Percentiles rank a stretch among this genome's conserved stretches.
Conservation (phyloP, 2,329 filamentous ascomycete genomes). For the Camillea tinctor region DNA sequence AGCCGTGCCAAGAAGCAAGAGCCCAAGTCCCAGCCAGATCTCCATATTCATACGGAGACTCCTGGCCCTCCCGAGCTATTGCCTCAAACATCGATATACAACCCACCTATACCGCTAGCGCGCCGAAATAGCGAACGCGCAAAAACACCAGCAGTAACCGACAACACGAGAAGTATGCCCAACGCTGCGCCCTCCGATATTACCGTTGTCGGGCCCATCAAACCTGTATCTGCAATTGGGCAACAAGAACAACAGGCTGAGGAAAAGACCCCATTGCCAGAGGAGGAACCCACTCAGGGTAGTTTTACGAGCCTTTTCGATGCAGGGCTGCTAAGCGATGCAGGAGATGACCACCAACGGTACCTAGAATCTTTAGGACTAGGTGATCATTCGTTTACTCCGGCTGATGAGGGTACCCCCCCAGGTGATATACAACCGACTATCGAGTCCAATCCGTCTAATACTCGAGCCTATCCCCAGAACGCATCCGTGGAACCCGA, state of each 20-base stretch:
- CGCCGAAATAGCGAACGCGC: conserved; percentile 11
- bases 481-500: conserved; percentile 26
- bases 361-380: conserved; percentile 18
- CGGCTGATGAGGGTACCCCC: conserved; percentile 8
- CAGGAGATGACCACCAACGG: conserved; percentile 18
- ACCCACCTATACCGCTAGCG: conserved; percentile 29
- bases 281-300: conserved; percentile 9
- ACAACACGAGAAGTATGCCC: not conserved
- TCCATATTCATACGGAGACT: conserved; percentile 41
- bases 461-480: not conserved
- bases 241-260: conserved; percentile 15
- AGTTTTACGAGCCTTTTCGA: conserved; percentile 21
- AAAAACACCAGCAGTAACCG: conserved; percentile 1
- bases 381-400: conserved; percentile 17
- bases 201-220: not conserved
- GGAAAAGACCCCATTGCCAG: conserved; percentile 8
- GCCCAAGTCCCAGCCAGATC: conserved; percentile 26
- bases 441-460: conserved; percentile 2
- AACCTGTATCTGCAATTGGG: not conserved
- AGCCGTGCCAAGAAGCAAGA: conserved; percentile 32
- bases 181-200: not conserved
- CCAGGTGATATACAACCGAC: conserved; percentile 9
- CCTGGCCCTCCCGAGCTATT: conserved; percentile 44
- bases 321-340: conserved; percentile 17
- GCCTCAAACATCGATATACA: conserved; percentile 43